A percentile compares a stretch with the other conserved stretches of the same genome.
phyloP scores from a whole-genome alignment of 1,284 basidiomycete species.

The Tetrapyrgos nigripes region DNA sequence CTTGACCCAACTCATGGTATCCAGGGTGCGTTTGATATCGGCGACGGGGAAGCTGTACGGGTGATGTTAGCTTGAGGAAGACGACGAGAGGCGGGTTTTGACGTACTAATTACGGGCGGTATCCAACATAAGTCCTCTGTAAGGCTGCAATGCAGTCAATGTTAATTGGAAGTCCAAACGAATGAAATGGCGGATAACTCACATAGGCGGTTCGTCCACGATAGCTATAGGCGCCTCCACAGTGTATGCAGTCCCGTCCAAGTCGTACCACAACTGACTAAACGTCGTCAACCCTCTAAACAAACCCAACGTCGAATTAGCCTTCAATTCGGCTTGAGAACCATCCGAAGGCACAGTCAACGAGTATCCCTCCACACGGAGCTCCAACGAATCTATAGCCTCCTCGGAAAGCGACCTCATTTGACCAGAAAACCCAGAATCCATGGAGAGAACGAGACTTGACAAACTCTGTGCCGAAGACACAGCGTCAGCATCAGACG shows the following conservation, averaged over 20 bases:
- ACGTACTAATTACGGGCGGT: conserved; percentile 56
- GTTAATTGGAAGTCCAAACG: not conserved
- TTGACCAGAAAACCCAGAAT: not conserved
- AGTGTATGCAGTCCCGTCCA: conserved; percentile 56
- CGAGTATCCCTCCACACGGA: no score
- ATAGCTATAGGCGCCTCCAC: conserved; percentile 66
- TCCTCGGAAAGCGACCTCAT: conserved; percentile 53
- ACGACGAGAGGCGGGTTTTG: not conserved
- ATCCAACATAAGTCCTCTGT: conserved; percentile 85
- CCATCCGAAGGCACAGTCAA: conserved; percentile 70
- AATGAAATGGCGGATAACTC: conserved; percentile 34
- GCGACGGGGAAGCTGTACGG: conserved; percentile 62
- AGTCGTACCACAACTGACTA: conserved; percentile 77
- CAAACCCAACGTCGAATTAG: conserved; percentile 79
- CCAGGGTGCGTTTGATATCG: conserved; percentile 78
- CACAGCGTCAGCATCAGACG: conserved; percentile 9
- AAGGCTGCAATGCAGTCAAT: conserved; percentile 52
- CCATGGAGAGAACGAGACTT: conserved; percentile 4
- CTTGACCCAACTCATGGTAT: conserved; percentile 90
- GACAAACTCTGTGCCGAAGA: not conserved
- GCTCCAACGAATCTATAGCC: conserved; percentile 54
- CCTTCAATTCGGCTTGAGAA: conserved; percentile 61
- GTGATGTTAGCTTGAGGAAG: not conserved
- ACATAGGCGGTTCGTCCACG: conserved; percentile 68
- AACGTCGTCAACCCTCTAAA: conserved; percentile 87